Evolutionary conservation across 2,329 filamentous ascomycete genomes (phyloP), one percentile per base, ranked within the genome.

Genomic region (Bipolaris bicolor): DNA sequence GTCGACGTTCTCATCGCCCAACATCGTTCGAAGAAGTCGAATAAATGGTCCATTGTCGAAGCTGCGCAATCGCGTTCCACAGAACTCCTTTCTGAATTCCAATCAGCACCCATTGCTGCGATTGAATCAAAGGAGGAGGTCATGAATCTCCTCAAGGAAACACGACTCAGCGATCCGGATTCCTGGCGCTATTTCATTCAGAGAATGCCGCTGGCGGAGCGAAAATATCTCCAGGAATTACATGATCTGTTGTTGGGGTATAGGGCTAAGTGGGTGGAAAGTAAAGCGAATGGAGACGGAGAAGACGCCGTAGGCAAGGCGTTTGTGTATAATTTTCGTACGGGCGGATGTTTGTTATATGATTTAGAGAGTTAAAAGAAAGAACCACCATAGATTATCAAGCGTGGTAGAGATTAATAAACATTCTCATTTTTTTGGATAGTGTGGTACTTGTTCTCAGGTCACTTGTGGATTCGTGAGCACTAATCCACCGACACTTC

Each of bases 311-410:
- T 84, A 22, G 84, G 85, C 45, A 90, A 93, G 73, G 90, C 91
- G 10, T 96, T 96, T 77, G 85, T 97, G 50, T 97, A 96, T 78
- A 97, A 97, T 69, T 97, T 96, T 68, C 83, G 92, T 58, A 96
- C 91, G 9, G 90, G 90, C 0, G 88, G 84, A 57, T 93, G 91
- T 73, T 84, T 97, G 49, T 91, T 94, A 72, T 97, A 97, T 76
- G 92, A 97, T 77, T 77, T 97, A 59, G 82, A 75, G 49, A 69
- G 56, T 45, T 76, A 57, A 72, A 22, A 3, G 24, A 43, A n/a
- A 7, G 3, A n/a, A 15, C 11, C 11, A 13, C 24, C 7, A 43
- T 43, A 24, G 11, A 26, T 9, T 43, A 26, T 6, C 4, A 24
- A 43, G 40, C 6, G 40, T n/a, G 20, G 20, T 46, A 46, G 16